phyloP scores from a whole-genome alignment of 805 yeast genomes.

The Lipomyces sp. region DNA sequence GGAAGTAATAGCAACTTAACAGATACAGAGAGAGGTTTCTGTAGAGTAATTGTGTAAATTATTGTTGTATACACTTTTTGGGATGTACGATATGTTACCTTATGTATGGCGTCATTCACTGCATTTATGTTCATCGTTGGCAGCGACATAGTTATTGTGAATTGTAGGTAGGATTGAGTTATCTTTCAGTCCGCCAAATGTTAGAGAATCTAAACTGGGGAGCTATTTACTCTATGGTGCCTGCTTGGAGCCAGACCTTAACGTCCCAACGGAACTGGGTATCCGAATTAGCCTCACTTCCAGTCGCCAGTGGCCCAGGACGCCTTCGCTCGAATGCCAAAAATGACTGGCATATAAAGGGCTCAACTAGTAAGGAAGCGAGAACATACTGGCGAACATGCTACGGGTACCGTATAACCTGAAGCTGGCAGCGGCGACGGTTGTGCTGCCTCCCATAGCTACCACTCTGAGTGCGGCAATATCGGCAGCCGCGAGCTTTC shows the following conservation, averaged over 20 bases:
- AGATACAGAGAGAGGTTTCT: not conserved
- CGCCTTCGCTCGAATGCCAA: not conserved
- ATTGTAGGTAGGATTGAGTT: not conserved
- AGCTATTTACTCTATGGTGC: too few relatives aligned
- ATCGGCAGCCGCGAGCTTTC: conserved; percentile 25
- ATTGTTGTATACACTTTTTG: not conserved
- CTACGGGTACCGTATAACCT: conserved; percentile 35
- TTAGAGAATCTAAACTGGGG: not conserved
- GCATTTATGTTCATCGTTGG: not conserved
- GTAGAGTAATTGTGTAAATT: not conserved
- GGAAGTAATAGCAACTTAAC: not conserved
- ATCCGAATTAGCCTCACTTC: too few relatives aligned
- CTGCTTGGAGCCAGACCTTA: too few relatives aligned
- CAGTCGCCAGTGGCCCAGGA: too few relatives aligned
- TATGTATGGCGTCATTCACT: not conserved
- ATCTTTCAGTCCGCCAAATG: not conserved
- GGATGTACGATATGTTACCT: not conserved
- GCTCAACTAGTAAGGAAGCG: not conserved
- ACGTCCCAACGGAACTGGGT: too few relatives aligned
- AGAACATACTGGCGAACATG: conserved; percentile 15
- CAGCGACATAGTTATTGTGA: not conserved
- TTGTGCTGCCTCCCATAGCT: conserved; percentile 28
- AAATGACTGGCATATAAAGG: not conserved
- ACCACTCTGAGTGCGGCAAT: conserved; percentile 26
- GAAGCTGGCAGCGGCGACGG: conserved; percentile 18